phyloP scores from a whole-genome alignment of 768 basidiomycete genomes.

The Naematelia aurantialba region DNA sequence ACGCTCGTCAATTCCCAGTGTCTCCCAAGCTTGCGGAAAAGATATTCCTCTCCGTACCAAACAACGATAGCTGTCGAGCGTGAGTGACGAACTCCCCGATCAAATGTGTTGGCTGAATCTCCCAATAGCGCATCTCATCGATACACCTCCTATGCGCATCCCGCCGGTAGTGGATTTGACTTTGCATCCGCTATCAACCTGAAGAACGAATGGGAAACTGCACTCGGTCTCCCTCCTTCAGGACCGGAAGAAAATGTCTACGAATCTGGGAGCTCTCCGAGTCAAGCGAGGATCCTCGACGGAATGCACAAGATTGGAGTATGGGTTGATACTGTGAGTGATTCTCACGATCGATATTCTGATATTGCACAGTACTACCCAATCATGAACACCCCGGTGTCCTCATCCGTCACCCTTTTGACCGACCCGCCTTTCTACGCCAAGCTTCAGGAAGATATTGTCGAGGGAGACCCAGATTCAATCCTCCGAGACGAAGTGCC shows the following conservation, averaged over 20 bases:
- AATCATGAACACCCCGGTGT: slow-evolving; percentile 71
- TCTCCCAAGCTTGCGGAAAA: slow-evolving; percentile 42
- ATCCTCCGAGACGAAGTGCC: slow-evolving; percentile 66
- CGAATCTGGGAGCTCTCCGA: slow-evolving; percentile 40
- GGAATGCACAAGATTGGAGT: slow-evolving; percentile 38
- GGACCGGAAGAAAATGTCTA: slow-evolving; percentile 41
- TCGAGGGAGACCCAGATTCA: slow-evolving; percentile 70
- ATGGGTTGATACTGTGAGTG: slow-evolving; percentile 48
- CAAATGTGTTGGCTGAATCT: background rate
- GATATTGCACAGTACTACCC: slow-evolving; percentile 64
- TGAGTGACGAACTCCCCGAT: slow-evolving; percentile 19
- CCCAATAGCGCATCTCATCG: slow-evolving; percentile 40
- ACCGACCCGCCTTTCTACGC: slow-evolving; percentile 62
- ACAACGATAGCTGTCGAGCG: slow-evolving; percentile 43
- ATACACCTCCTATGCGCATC: slow-evolving; percentile 43
- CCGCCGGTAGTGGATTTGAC: slow-evolving; percentile 47
- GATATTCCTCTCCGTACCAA: slow-evolving; percentile 43
- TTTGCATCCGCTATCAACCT: slow-evolving; percentile 41
- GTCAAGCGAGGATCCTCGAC: slow-evolving; percentile 27
- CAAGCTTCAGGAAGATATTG: slow-evolving; percentile 68
- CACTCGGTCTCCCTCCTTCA: slow-evolving; percentile 37
- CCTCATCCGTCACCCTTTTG: slow-evolving; percentile 66
- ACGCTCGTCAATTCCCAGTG: slow-evolving; percentile 8
- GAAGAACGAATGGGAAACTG: slow-evolving; percentile 46
- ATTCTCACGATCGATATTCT: background rate